Evolutionary conservation across 371 early-diverging fungal genomes (phyloP), one percentile per base, ranked within the genome.

Genomic region (Caulochytrium protostelioides): DNA sequence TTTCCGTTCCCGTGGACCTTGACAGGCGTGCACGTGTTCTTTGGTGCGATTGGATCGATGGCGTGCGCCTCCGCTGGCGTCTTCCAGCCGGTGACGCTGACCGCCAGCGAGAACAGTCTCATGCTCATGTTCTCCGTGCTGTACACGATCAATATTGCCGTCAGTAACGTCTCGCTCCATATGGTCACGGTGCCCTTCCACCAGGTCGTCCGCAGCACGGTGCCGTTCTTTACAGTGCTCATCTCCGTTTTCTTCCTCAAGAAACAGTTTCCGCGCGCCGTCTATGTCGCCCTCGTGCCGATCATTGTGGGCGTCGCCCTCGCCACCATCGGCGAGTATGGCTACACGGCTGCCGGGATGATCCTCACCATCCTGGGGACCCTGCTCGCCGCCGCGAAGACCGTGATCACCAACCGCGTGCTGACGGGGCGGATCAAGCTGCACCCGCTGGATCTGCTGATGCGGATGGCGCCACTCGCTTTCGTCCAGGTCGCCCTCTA

Each of bases 61-160:
- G 1, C 29, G 1, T 34, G 33, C 13, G 27, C 37, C 2, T 13
- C 23, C 19, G 22, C 54, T 28, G 73, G 72, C 3, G 28, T 58
- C n/a, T 77, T 78, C 44, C 49, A 49, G 20, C 81, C 76, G 5
- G 47, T 57, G 22, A 48, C 47, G 22, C 52, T 78, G 13, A 9
- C 21, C 15, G 25, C 24, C 6, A 18, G 57, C 6, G 81, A 82
- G 37, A 62, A 59, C 33, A 46, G 64, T 44, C 49, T 72, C 23
- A 71, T 86, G 68, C 50, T 76, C 38, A 52, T 65, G 42, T 86
- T 83, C 49, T 83, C 83, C 3, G 55, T 77, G 13, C 66, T 86
- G 6, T 86, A 82, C 55, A 86, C 84, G 2, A 66, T 76, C 42
- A 86, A 86, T 45, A 83, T 86, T 35, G 84, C 82, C 30, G 71